Evolutionary conservation across 148 eudicot genomes (phyloP).

Genomic region (Amaranthus cruentus): DNA sequence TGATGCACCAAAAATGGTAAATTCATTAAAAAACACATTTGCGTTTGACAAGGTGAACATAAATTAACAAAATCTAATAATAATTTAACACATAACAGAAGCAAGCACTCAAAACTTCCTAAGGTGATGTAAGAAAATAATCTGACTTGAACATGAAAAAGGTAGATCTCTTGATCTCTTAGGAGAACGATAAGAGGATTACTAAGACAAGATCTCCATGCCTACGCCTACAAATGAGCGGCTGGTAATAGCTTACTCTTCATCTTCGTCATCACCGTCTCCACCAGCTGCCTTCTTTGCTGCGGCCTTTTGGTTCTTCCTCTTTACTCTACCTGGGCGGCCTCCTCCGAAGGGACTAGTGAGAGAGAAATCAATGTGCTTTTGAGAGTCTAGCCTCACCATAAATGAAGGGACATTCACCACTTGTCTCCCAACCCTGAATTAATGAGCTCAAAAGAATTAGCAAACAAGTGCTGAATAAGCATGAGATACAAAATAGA

Average conservation of each 20-base stretch:
- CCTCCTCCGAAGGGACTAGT: constrained; percentile 67
- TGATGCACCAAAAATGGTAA: too few species aligned
- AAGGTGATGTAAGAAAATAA: not conserved
- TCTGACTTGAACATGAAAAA: constrained; percentile 11
- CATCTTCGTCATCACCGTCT: constrained; percentile 58
- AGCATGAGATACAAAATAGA: not conserved
- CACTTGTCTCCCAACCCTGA: constrained; percentile 60
- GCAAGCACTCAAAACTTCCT: constrained; percentile 18
- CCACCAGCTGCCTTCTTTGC: constrained; percentile 68
- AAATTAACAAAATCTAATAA: constrained; percentile 2
- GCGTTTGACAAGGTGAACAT: not conserved
- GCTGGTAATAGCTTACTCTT: constrained; percentile 33
- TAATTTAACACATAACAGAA: not conserved
- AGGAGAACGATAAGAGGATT: not conserved
- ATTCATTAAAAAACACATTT: not conserved
- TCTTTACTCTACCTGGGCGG: constrained; percentile 64
- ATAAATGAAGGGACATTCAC: constrained; percentile 64
- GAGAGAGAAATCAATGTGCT: constrained; percentile 64
- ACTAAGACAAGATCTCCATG: constrained; percentile 4
- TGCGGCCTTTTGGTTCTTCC: constrained; percentile 57
- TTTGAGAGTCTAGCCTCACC: constrained; percentile 63
- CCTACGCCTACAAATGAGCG: not conserved
- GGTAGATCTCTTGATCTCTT: not conserved
- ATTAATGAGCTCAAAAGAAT: not conserved
- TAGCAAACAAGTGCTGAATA: not conserved